A percentile compares a stretch with the other conserved stretches of the same genome.
Evolutionary conservation across 495 filamentous ascomycete species (phyloP).

Genomic region (Usnea hakonensis): DNA sequence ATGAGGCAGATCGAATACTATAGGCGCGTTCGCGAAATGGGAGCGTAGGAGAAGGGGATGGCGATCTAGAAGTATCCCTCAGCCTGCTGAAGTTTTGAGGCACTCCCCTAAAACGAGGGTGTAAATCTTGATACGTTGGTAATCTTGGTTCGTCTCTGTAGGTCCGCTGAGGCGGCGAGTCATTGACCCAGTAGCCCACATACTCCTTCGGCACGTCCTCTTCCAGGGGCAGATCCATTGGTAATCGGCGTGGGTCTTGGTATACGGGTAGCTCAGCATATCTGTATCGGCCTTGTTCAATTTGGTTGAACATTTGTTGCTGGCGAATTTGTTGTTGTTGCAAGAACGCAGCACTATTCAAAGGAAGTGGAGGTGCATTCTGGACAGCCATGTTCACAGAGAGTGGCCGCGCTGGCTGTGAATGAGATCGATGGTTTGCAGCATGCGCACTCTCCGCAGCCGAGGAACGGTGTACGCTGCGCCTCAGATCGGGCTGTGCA

Average conservation of each 20-base stretch:
- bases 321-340: conserved; percentile 32
- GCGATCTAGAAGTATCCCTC: conserved; percentile 36
- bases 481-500: conserved; percentile 48
- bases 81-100: conserved; percentile 39
- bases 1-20: conserved; percentile 26
- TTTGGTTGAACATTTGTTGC: conserved; percentile 17
- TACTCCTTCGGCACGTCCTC: conserved; percentile 51
- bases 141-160: conserved; percentile 42
- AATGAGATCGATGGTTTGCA: conserved; percentile 53
- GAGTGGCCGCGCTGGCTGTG: conserved; percentile 53
- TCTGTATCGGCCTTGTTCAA: conserved; percentile 25
- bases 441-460: conserved; percentile 45
- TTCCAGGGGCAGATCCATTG: conserved; percentile 27
- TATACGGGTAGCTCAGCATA: conserved; percentile 23
- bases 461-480: conserved; percentile 50
- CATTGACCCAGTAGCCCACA: conserved; percentile 56
- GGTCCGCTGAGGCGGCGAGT: conserved; percentile 46
- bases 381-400: conserved; percentile 26
- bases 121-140: conserved; percentile 41
- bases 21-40: conserved; percentile 25
- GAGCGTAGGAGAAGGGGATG: conserved; percentile 30
- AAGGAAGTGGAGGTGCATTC: conserved; percentile 27
- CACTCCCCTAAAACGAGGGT: conserved; percentile 39
- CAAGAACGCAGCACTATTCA: conserved; percentile 32
- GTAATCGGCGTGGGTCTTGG: conserved; percentile 17